Base-by-base conservation (phyloP, 2,329 filamentous ascomycete species). In the Sphaerulina vaccinii region DNA sequence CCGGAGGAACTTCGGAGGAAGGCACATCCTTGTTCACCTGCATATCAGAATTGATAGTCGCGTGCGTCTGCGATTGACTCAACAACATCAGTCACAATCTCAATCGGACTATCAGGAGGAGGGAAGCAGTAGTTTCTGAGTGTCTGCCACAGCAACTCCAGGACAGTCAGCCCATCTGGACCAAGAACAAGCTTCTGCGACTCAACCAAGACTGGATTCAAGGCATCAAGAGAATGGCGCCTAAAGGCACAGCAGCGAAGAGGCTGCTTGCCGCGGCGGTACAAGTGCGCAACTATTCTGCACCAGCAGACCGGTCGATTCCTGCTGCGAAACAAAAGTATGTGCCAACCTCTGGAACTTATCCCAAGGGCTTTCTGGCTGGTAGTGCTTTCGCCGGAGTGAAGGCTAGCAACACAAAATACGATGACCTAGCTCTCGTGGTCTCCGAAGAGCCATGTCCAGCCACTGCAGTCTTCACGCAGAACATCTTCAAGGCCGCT, bases 401-500 rank as follows among this genome's bases (percentile, higher is more conserved):
- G 63, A 99, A 99, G 76, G 83, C 90, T 11, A 85, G 85, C 59
- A 97, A 97, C 74, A 96, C 88, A 44, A 87, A 83, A 57, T 91
- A 91, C 71, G 90, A 92, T 24, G 93, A 99, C 70, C 81, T 99
- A 43, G 90, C 91, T 29, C 80, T 99, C 60, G 81, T 99, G 58
- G 85, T 86, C 15, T 97, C 93, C 5, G 89, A 96, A 64, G 79
- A 79, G 46, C 90, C 91, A 49, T 96, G 90, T 71, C 81, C 88
- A 5, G 91, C 87, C 8, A 90, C 91, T 0, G 93, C 90, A 5
- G 91, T 97, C 39, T 96, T 97, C 75, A 99, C 93, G 49, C 95
- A 90, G 72, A 99, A 99, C 76, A 91, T 92, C 71, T 99, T 99
- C 75, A 91, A 96, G 73, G 93, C 93, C 15, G 93, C 93, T 9